phyloP scores from a whole-genome alignment of 2,329 filamentous ascomycete species.

The Rhynchosporium graminicola region DNA sequence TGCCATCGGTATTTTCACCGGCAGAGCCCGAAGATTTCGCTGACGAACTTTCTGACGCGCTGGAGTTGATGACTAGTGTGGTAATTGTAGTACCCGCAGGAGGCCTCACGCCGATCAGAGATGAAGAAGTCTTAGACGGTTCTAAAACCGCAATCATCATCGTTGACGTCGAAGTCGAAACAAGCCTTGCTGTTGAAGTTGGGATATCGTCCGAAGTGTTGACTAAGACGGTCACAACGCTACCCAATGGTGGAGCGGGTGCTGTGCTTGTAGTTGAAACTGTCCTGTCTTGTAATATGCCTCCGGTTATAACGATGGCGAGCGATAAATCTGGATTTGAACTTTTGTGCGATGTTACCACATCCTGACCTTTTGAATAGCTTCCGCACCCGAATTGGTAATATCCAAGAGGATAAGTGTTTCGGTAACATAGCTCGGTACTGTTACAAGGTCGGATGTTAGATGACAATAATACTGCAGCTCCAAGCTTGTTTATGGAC shows the following conservation, averaged over 20 bases:
- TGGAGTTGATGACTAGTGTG: background rate
- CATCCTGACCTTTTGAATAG: constrained; percentile 15
- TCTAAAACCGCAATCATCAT: too few relatives aligned
- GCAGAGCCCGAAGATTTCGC: background rate
- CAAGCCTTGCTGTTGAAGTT: background rate
- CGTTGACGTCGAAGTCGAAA: background rate
- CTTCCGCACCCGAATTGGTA: constrained; percentile 22
- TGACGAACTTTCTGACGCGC: background rate
- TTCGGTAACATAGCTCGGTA: constrained; percentile 17
- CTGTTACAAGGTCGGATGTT: background rate
- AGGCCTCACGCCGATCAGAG: too few relatives aligned
- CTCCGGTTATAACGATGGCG: constrained; percentile 13
- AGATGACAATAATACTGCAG: background rate
- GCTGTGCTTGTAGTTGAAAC: too few relatives aligned
- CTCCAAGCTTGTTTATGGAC: background rate
- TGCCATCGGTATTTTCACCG: background rate
- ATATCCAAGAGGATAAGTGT: constrained; percentile 14
- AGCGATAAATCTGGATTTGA: constrained; percentile 15
- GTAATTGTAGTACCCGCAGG: background rate
- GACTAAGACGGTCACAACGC: background rate
- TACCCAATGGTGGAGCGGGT: too few relatives aligned
- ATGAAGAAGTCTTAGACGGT: too few relatives aligned
- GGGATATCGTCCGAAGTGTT: background rate
- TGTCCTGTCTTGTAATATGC: constrained; percentile 7
- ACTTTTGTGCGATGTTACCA: constrained; percentile 12